Evolutionary conservation across 306 rosid species (phyloP), one percentile per base, ranked within the genome.

Genomic region (Cyamopsis tetragonoloba): DNA sequence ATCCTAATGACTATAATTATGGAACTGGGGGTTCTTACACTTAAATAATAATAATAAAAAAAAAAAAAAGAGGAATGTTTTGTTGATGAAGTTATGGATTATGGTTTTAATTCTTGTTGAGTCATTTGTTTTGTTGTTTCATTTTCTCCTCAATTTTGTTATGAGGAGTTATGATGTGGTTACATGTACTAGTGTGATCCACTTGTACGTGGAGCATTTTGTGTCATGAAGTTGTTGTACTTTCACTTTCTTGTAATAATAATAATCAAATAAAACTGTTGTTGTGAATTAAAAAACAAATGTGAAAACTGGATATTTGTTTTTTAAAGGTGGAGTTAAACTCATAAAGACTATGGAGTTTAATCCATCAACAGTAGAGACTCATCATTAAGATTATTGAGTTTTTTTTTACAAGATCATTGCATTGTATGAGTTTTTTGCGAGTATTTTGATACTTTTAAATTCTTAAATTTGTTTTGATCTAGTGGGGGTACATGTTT

Each of bases 1-100:
- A 74, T 22, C 54, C 72, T 1, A 70, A 70, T 70, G 47, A 61
- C 4, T 27, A 75, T 0, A 73, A 76, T 5, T 64, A 80, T 53
- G 77, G 79, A 0, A 70, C 86, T 2, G 89, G 88, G 2, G 84
- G 88, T 1, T 30, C 56, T 58, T 74, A 63, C 23, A 50, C 1
- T 35, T 82, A 66, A 72, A 11, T 4, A 31, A 14, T 5, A 15
- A 57, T 23, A 3, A 32, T 6, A 7, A 27, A 1, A 23, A 11
- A 4, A 50, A 0, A 39, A 4, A 11, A 1, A 44, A 5, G 17
- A 22, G 14, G 7, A 9, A 3, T 2, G 17, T 31, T 32, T 35
- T 13, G 32, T 4, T 34, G 5, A 14, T 23, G 35, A 11, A 3
- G 37, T 19, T 7, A 34, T n/a, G 57, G 41, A 17, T 4, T 13